Base-by-base conservation (phyloP, 129 eudicot genomes). In the Dittrichia graveolens region DNA sequence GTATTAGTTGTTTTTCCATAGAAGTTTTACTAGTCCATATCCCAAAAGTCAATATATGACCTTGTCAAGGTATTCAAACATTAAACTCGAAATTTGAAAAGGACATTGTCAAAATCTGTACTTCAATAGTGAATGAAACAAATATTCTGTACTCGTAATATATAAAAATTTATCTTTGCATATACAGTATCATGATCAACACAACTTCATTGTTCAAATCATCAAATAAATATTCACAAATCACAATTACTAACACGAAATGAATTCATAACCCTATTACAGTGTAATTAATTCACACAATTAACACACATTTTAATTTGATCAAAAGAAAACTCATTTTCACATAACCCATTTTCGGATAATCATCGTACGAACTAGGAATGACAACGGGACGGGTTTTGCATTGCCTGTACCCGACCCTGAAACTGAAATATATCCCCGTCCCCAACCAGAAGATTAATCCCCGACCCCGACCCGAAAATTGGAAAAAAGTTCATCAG, bases 41-140 rank as follows among this genome's bases (percentile, higher is more conserved):
- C 49, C 79, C 54, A 75, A 65, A 47, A 65, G 72, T 63, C 55
- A 75, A 64, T 65, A 39, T 76, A 38, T 56, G 68, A 16, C 67
- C 10, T 65, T 75, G 12, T 31, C 48, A 46, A 47, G n/a, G 39
- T 35, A 10, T 49, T 48, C 18, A 63, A 63, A 8, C 6, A 53
- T 16, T 43, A 37, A 45, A 46, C 59, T 31, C 14, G 19, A 53
- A 53, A 34, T 38, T 41, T 15, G 68, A 74, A 75, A 64, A 75
- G 19, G 37, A 40, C 45, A 42, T 19, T 5, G 15, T 56, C 16
- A 24, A 58, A 76, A 46, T 38, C 31, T 52, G 34, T 64, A 74
- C 71, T 49, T 49, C 62, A 73, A 19, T 52, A 53, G 18, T 57
- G 8, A 8, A 15, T 39, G 19, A 0, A 74, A 38, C 54, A 61